A percentile compares a stretch with the other conserved stretches of the same genome.
Conservation (phyloP, 2,329 filamentous ascomycete genomes). For the Fusarium sp. region DNA sequence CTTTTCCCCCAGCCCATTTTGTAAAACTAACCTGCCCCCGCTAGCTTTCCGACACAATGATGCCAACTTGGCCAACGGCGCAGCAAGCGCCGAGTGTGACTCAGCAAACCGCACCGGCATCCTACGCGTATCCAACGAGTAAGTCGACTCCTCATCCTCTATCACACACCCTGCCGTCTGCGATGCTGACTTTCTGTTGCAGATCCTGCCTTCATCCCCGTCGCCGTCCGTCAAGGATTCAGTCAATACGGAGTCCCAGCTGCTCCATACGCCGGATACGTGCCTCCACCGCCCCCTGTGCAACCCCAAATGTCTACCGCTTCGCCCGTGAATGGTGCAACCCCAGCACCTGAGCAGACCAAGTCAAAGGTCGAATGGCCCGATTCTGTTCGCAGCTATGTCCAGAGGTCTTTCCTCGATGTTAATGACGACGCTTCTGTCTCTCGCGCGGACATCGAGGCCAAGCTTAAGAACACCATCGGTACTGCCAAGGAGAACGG, state of each 20-base stretch:
- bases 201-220: slow-evolving; percentile 73
- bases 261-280: slow-evolving; percentile 53
- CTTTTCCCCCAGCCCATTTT: slow-evolving; percentile 22
- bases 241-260: slow-evolving; percentile 60
- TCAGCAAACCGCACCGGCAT: slow-evolving; percentile 53
- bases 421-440: slow-evolving; percentile 78
- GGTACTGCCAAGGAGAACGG: slow-evolving; percentile 83
- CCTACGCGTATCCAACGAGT: slow-evolving; percentile 60
- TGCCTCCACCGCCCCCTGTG: slow-evolving; percentile 47
- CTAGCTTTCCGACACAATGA: slow-evolving; percentile 50
- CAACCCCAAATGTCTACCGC: slow-evolving; percentile 46
- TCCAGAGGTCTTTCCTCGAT: slow-evolving; percentile 88
- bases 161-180: neutral
- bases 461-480: slow-evolving; percentile 89
- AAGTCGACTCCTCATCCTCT: slow-evolving; percentile 41
- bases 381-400: slow-evolving; percentile 86
- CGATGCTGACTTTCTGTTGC: slow-evolving; percentile 44
- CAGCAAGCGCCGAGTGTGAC: slow-evolving; percentile 61
- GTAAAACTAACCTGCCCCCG: slow-evolving; percentile 47
- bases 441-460: slow-evolving; percentile 80
- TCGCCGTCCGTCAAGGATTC: slow-evolving; percentile 75
- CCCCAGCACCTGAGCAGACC: slow-evolving; percentile 52
- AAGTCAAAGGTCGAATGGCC: slow-evolving; percentile 84
- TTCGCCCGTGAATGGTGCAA: slow-evolving; percentile 48
- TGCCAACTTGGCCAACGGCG: slow-evolving; percentile 56